Base-by-base conservation (phyloP, 441 rosid species). In the Euphorbia schlechtendalii region DNA sequence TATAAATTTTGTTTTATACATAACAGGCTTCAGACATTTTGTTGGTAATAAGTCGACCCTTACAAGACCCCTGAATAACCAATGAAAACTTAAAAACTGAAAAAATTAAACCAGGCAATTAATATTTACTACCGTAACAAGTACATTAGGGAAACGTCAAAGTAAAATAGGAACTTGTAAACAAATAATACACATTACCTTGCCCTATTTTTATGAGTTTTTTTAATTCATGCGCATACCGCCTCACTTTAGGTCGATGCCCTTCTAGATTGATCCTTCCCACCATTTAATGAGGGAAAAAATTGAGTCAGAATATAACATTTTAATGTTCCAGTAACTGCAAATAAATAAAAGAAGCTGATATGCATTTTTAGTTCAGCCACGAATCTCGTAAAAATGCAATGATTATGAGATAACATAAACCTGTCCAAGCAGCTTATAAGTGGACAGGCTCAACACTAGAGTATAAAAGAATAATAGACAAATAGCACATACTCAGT, bases 201-300 rank as follows among this genome's bases (percentile, higher is more conserved):
- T 86, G 96, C 20, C 99, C 97, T 70, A 92, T 89, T 77, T 74
- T 86, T 74, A 92, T 83, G 9, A 95, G 86, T 74, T 74, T 92
- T 81, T 78, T 89, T 43, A 93, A 76, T 65, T 90, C 99, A 69
- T 68, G 72, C 8, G 99, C 99, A 80, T 91, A 91, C 20, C 88
- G 86, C 86, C 98, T 81, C 63, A 95, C 89, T 84, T 95, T 82
- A 62, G 82, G 96, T 63, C 95, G 91, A 82, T 78, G 99, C 65
- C 90, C 97, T 65, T 83, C 99, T 57, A 95, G 76, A 83, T 89
- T 79, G 66, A 95, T 85, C 81, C 99, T 89, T 74, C 69, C 81
- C 58, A 71, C 74, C 28, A 68, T 69, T 68, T 77, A 66, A 64
- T 63, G 32, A 24, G 24, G 49, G 60, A 58, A 62, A 58, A 61